phyloP scores from a whole-genome alignment of 495 filamentous ascomycete genomes.

The Talaromyces proteolyticus region DNA sequence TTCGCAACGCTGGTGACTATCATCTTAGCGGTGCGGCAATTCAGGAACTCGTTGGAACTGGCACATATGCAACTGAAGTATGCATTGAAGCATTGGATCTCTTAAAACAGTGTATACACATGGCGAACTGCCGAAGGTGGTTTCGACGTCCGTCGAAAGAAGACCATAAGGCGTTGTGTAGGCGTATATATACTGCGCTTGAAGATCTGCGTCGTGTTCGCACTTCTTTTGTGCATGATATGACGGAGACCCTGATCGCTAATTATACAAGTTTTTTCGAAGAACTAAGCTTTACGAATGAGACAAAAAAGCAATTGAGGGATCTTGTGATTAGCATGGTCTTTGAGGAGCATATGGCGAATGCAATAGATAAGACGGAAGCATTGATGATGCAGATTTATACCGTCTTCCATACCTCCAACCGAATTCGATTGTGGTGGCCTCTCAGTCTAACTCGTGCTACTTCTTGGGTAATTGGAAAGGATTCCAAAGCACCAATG shows the following conservation, averaged over 20 bases:
- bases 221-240: constrained; percentile 14
- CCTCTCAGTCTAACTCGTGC: constrained; percentile 9
- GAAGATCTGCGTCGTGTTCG: constrained; percentile 13
- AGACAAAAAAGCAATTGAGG: constrained; percentile 9
- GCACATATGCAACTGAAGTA: constrained; percentile 15
- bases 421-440: constrained; percentile 11
- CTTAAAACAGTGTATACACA: constrained; percentile 15
- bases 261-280: constrained; percentile 21
- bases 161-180: constrained; percentile 10
- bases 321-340: constrained; percentile 21
- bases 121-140: constrained; percentile 20
- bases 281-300: constrained; percentile 13
- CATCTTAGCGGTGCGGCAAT: constrained; percentile 17
- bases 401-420: constrained; percentile 6
- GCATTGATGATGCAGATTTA: constrained; percentile 8
- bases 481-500: constrained; percentile 12
- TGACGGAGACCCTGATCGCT: constrained; percentile 19
- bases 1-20: constrained; percentile 20
- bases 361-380: constrained; percentile 12
- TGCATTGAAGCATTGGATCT: constrained; percentile 16
- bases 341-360: constrained; percentile 24
- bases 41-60: constrained; percentile 16
- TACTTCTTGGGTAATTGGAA: constrained; percentile 11
- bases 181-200: constrained; percentile 11
- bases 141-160: constrained; percentile 16